Evolutionary conservation across 371 early-diverging fungal genomes (phyloP), one percentile per base, ranked within the genome.

Genomic region (Mortierella sp.): DNA sequence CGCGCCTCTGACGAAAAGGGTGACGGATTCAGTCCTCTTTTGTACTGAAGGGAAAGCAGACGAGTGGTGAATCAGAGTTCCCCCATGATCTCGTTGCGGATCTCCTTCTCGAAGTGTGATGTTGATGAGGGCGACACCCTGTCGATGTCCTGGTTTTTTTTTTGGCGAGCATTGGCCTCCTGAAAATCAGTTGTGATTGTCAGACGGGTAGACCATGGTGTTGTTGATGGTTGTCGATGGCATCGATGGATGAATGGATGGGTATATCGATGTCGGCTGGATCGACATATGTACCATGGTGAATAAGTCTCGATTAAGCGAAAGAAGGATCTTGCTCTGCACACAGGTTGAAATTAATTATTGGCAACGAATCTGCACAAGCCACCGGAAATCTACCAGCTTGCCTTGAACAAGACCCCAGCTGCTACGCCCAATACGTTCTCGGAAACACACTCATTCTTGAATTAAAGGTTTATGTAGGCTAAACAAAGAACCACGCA

Each of bases 321-420:
- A 79, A 79, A 79, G 79, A 79, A 64, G 53, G 79, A 79, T 74
- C 79, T 57, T 55, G n/a, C 19, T 54, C 34, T 19, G 24, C 26
- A 13, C 8, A 19, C 24, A 4, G 14, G 0, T 72, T 28, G 2
- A 59, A 43, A 48, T 26, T 44, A 28, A 74, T 61, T 48, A 57
- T 50, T 31, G 26, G 55, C 55, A 55, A 28, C 6, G 21, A 5
- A n/a, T 5, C 37, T 28, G 28, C 37, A 72, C 55, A 72, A 72
- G 73, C 73, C 73, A 72, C 73, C 13, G 28, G 3, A 55, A 26
- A 2, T 26, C n/a, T n/a, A n/a, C n/a, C n/a, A 9, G 10, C 10
- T 43, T 43, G 43, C 43, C 3, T 43, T 5, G 43, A 5, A 3
- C 28, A 55, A 26, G n/a, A n/a, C n/a, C 28, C 11, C 28, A 26